Evolutionary conservation across 441 rosid species (phyloP).

Genomic region (Pelargonium myrrhifolium): DNA sequence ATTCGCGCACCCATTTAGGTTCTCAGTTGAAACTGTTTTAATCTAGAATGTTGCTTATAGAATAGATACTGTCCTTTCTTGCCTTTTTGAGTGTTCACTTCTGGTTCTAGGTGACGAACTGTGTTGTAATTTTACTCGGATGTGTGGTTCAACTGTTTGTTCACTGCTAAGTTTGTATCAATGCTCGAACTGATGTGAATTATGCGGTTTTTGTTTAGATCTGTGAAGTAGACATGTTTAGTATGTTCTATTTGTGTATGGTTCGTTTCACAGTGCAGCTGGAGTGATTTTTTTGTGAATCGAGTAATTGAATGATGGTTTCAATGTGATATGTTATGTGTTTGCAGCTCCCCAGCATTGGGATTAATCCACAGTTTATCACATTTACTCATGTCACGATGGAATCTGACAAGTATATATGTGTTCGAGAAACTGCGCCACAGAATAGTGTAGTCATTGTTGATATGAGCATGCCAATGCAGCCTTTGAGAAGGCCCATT

Average conservation of each 20-base stretch:
- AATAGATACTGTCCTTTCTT: conserved; percentile 11
- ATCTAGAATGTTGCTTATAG: conserved; percentile 4
- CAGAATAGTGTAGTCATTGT: conserved; percentile 29
- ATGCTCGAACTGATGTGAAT: background rate
- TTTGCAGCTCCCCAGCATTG: conserved; percentile 29
- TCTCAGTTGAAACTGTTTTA: conserved; percentile 4
- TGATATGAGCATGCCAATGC: conserved; percentile 28
- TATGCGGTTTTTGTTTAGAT: background rate
- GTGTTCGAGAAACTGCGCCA: conserved; percentile 36
- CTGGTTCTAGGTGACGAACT: background rate
- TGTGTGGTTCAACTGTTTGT: no score
- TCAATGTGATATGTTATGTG: conserved; percentile 24
- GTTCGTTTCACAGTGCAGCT: background rate
- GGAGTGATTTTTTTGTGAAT: background rate
- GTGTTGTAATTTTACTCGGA: background rate
- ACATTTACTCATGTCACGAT: conserved; percentile 34
- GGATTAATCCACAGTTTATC: conserved; percentile 27
- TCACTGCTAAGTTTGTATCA: background rate
- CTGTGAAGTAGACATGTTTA: background rate
- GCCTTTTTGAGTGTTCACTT: background rate
- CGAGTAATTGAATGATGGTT: conserved; percentile 20
- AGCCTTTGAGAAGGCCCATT: conserved; percentile 26
- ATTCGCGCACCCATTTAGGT: conserved; percentile 12
- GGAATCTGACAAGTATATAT: conserved; percentile 55
- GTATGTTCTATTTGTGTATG: background rate